Base-by-base conservation (phyloP, 371 early-diverging fungal genomes). In the Mycotypha africana region DNA sequence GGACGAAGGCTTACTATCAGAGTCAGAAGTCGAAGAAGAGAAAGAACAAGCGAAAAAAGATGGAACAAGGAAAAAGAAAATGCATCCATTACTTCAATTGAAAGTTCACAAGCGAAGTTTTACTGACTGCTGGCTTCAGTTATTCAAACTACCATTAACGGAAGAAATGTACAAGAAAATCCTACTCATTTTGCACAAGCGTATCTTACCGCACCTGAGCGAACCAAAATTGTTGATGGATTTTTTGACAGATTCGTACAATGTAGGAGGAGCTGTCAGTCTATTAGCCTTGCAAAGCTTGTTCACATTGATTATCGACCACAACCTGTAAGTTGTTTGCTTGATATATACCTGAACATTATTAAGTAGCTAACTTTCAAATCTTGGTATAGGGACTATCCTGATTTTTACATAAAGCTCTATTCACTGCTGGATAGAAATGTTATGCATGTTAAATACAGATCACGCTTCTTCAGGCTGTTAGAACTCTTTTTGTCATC, bases 391-490 rank as follows among this genome's bases (percentile, higher is more conserved):
- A 86, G 87, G 22, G 94, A 93, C 65, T 97, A 95, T 59, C 96
- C 96, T n/a, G 87, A 92, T 56, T 97, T 97, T 53, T 97, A 92
- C 67, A 77, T 69, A 42, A 93, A 95, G 60, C 85, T 97, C 21
- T 97, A 97, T 60, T 75, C 81, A 24, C 66, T 95, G 35, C 76
- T 97, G 25, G 92, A 93, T 56, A 79, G 81, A 52, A 81, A 92
- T 55, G 53, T 95, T 17, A 70, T 93, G 69, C 92, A 92, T 62
- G 87, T 89, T 45, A 93, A 92, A 69, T 93, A 93, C 70, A 81
- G 93, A 19, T 85, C 95, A 7, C 78, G 95, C 35, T 94, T 95
- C 74, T 90, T 95, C 66, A 82, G 93, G 42, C 74, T 95, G 41
- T 78, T 86, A 0, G 88, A 89, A 28, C 55, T 91, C 11, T 97